These are phyloP conservation scores for Pestalotiopsis fici DNA, from an alignment of 2,329 filamentous ascomycete genomes.

Conservation along the genomic window DNA sequence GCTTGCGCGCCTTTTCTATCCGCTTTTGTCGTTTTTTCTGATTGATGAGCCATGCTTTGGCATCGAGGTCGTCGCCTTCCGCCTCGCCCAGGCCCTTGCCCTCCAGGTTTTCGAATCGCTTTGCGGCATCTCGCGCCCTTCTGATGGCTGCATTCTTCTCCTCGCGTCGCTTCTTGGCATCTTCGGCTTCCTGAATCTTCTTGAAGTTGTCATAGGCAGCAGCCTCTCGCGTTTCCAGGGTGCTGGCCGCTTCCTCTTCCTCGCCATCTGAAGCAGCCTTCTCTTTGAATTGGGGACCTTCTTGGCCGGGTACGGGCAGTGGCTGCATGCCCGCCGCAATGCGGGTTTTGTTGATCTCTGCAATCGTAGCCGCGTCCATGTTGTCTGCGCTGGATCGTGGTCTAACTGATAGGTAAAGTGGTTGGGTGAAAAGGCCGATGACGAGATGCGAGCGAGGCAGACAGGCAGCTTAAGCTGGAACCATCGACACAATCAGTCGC, in stretches of 20 bases:
- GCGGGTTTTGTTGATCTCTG: slow-evolving; percentile 92
- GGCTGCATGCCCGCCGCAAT: slow-evolving; percentile 87
- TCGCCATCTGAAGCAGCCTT: slow-evolving; percentile 41
- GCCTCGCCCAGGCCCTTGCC: slow-evolving; percentile 83
- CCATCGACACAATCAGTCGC: neutral
- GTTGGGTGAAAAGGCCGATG: neutral
- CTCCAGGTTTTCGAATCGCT: slow-evolving; percentile 73
- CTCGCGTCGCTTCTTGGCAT: slow-evolving; percentile 76
- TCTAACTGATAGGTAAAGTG: neutral
- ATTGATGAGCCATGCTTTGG: slow-evolving; percentile 82
- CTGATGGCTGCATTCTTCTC: slow-evolving; percentile 81
- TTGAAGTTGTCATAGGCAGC: slow-evolving; percentile 73
- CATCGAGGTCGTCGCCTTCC: slow-evolving; percentile 67
- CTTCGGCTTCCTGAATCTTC: slow-evolving; percentile 68
- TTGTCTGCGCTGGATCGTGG: slow-evolving; percentile 15
- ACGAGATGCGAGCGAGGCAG: neutral
- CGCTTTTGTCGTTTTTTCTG: slow-evolving; percentile 95
- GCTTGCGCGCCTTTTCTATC: slow-evolving; percentile 73
- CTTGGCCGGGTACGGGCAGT: slow-evolving; percentile 76
- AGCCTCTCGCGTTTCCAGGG: slow-evolving; percentile 78
- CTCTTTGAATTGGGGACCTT: slow-evolving; percentile 37
- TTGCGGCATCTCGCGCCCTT: slow-evolving; percentile 82
- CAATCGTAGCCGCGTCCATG: slow-evolving; percentile 75
- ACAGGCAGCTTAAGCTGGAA: neutral
- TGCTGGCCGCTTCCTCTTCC: slow-evolving; percentile 76